Percentiles rank a stretch among this genome's conserved stretches.
phyloP scores from a whole-genome alignment of 306 rosid species.

The Trichosanthes truncata region DNA sequence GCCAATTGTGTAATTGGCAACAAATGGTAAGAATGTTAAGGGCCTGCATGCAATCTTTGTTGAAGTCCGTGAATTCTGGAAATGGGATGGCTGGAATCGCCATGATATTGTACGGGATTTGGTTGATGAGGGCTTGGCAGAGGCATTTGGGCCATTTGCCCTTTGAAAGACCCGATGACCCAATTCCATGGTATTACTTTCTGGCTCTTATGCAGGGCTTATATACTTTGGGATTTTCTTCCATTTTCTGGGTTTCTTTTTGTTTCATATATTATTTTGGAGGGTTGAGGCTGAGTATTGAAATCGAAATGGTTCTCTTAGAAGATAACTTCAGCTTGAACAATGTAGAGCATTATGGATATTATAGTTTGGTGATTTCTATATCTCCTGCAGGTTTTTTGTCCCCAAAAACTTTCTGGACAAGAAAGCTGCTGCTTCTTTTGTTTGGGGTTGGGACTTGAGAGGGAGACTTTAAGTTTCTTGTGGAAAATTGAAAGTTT shows the following conservation, averaged over 20 bases:
- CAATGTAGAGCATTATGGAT: not conserved
- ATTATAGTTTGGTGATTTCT: not conserved
- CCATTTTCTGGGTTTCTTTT: not conserved
- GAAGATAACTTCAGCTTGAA: not conserved
- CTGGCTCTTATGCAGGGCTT: not conserved
- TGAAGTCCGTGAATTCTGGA: slow-evolving; percentile 70
- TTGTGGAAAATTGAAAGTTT: not conserved
- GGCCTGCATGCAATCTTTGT: slow-evolving; percentile 58
- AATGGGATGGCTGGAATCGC: slow-evolving; percentile 71
- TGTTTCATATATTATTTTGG: not conserved
- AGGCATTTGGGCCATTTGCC: slow-evolving; percentile 39
- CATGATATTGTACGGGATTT: slow-evolving; percentile 48
- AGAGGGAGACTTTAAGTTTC: not conserved
- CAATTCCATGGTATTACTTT: slow-evolving; percentile 47
- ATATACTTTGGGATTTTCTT: not conserved
- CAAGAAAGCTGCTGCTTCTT: not conserved
- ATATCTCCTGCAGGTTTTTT: not conserved
- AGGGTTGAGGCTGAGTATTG: not conserved
- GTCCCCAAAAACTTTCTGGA: not conserved
- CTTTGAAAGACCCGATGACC: slow-evolving; percentile 37
- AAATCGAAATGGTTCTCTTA: not conserved
- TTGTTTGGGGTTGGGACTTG: not conserved
- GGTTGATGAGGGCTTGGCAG: slow-evolving; percentile 80
- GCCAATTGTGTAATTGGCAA: slow-evolving; percentile 11
- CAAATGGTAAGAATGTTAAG: slow-evolving; percentile 41